Evolutionary conservation across 2,329 filamentous ascomycete species (phyloP), one percentile per base, ranked within the genome.

Genomic region (Fusarium sp.): DNA sequence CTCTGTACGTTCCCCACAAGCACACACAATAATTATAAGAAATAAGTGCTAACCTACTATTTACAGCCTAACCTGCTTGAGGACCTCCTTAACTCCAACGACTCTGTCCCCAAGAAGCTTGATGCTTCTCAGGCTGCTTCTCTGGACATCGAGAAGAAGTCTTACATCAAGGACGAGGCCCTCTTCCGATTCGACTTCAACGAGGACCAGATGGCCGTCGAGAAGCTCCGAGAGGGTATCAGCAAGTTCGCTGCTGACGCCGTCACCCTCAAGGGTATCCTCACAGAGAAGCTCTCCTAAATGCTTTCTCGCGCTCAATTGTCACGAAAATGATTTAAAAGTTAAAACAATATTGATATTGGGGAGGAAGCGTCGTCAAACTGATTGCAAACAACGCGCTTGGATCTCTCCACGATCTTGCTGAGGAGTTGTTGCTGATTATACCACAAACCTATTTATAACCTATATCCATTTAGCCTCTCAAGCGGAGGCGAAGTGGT

Each of bases 211-310:
- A 99, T 99, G 96, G 96, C 93, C 69, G 93, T 97, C 73, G 94
- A 98, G 91, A 99, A 99, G 92, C 90, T 99, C 75, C 92, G 94
- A 67, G 96, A 99, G 85, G 96, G 96, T 83, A 99, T 99, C 87
- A 96, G 93, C 87, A 97, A 97, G 86, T 99, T 99, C 78, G 95
- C 96, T 62, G 96, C 96, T 74, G 96, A 99, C 78, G 94, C 96
- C 73, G 84, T 94, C 72, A 97, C 93, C 63, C 90, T 99, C 76
- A 98, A 98, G 92, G 87, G 89, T 70, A 94, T 97, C 77, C 87
- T 99, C 78, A 91, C 91, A 87, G 82, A 89, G 83, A 98, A 97
- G 92, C 87, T 98, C 56, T 79, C 81, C 65, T 83, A 83, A 79
- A 71, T 65, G 35, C 41, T 47, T 37, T 15, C 15, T 32, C 17